Conservation (phyloP, 257 asterid genomes). For the Solanum pimpinellifolium region DNA sequence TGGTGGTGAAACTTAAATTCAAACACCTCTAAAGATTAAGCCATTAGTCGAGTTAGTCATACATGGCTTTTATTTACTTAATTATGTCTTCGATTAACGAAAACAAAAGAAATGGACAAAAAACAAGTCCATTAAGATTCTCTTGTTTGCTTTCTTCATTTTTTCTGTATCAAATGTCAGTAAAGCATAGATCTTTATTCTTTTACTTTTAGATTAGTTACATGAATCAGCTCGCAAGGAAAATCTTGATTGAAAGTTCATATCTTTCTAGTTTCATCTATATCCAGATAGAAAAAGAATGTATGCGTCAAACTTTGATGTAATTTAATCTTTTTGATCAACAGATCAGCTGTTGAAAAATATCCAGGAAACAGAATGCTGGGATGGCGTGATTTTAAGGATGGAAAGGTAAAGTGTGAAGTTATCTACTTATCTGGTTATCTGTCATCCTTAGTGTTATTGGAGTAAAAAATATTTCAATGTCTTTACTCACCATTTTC, state of each 20-base stretch:
- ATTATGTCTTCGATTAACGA: not conserved
- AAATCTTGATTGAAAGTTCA: not conserved
- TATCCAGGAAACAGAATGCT: constrained; percentile 74
- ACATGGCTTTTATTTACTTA: not conserved
- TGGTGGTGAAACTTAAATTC: not conserved
- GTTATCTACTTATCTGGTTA: not conserved
- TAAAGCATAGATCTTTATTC: not conserved
- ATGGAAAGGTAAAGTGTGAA: constrained; percentile 35
- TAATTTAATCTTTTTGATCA: not conserved
- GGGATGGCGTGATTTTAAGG: constrained; percentile 63
- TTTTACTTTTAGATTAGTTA: not conserved
- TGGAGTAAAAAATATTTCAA: not conserved
- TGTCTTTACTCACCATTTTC: not conserved
- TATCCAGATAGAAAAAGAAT: not conserved
- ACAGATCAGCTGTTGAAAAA: constrained; percentile 58
- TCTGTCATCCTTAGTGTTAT: not conserved
- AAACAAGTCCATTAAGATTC: not conserved
- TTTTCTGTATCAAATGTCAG: not conserved
- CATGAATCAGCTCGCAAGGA: not conserved
- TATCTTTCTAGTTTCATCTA: too few species aligned
- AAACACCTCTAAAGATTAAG: not conserved
- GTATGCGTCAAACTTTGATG: not conserved
- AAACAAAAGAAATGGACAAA: not conserved
- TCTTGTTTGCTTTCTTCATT: not conserved
- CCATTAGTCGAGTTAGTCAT: not conserved